These are phyloP conservation scores for Entophlyctis luteolus DNA, from an alignment of 192 early-diverging fungal species.

Conservation along the genomic window DNA sequence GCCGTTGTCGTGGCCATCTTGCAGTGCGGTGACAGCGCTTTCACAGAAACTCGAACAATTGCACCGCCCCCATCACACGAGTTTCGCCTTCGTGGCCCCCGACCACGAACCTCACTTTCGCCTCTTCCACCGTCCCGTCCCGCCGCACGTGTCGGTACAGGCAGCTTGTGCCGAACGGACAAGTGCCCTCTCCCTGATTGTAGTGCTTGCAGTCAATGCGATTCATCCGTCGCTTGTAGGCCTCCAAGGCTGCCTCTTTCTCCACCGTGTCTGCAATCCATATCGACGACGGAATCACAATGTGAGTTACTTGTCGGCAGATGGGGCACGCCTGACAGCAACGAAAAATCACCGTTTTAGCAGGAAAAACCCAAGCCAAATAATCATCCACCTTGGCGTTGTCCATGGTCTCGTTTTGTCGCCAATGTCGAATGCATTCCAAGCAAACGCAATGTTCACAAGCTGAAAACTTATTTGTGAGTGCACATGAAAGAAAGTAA, in stretches of 20 bases:
- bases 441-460: slow-evolving; percentile 56
- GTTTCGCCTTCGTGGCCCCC: slow-evolving; percentile 30
- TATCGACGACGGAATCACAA: slow-evolving; percentile 44
- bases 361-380: background rate
- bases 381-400: slow-evolving; percentile 37
- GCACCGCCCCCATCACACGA: slow-evolving; percentile 28
- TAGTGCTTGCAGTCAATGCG: slow-evolving; percentile 49
- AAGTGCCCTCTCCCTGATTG: slow-evolving; percentile 42
- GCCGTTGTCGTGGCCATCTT: background rate
- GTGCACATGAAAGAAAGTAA: background rate
- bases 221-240: slow-evolving; percentile 43
- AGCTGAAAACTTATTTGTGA: background rate
- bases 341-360: background rate
- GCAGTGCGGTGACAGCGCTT: too few relatives aligned
- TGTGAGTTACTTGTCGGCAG: slow-evolving; percentile 45
- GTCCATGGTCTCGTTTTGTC: slow-evolving; percentile 42
- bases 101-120: slow-evolving; percentile 31
- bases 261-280: slow-evolving; percentile 32
- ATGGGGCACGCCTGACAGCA: slow-evolving; percentile 46
- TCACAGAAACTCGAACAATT: slow-evolving; percentile 43
- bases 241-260: slow-evolving; percentile 41
- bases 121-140: slow-evolving; percentile 37
- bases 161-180: slow-evolving; percentile 52
- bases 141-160: slow-evolving; percentile 47
- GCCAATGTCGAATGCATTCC: slow-evolving; percentile 48